phyloP scores from a whole-genome alignment of 495 filamentous ascomycete species.

The Trichocladium uniseriatum region DNA sequence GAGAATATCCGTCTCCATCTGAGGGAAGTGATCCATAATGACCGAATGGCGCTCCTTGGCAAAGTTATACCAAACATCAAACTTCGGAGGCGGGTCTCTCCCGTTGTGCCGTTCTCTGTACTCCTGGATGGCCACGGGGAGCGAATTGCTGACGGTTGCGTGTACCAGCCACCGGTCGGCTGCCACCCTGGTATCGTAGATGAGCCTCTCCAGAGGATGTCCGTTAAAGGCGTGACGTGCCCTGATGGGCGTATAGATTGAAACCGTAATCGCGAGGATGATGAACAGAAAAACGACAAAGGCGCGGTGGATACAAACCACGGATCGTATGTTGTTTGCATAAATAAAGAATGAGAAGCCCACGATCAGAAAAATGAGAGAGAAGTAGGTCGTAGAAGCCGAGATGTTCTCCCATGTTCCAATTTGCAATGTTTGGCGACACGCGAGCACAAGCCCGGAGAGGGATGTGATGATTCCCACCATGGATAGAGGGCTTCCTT shows the following conservation, averaged over 20 bases:
- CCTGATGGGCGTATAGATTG: constrained; percentile 22
- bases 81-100: constrained; percentile 51
- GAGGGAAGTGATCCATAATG: constrained; percentile 67
- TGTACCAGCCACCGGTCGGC: constrained; percentile 35
- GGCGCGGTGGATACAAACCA: constrained; percentile 33
- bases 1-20: constrained; percentile 57
- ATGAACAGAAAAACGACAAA: constrained; percentile 28
- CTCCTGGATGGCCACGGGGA: constrained; percentile 46
- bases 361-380: constrained; percentile 24
- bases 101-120: constrained; percentile 49
- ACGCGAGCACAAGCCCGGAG: constrained; percentile 23
- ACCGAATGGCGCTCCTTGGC: constrained; percentile 52
- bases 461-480: constrained; percentile 31
- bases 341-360: constrained; percentile 35
- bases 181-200: constrained; percentile 41
- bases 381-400: constrained; percentile 17
- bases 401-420: constrained; percentile 35
- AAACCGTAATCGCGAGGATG: constrained; percentile 22
- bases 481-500: constrained; percentile 30
- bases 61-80: constrained; percentile 68
- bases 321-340: constrained; percentile 28
- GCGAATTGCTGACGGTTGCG: constrained; percentile 41
- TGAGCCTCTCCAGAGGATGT: constrained; percentile 46
- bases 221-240: constrained; percentile 4
- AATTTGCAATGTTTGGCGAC: constrained; percentile 19